These are phyloP conservation scores for Epichloe elymi DNA, from an alignment of 2,329 filamentous ascomycete genomes.

Conservation along the genomic window DNA sequence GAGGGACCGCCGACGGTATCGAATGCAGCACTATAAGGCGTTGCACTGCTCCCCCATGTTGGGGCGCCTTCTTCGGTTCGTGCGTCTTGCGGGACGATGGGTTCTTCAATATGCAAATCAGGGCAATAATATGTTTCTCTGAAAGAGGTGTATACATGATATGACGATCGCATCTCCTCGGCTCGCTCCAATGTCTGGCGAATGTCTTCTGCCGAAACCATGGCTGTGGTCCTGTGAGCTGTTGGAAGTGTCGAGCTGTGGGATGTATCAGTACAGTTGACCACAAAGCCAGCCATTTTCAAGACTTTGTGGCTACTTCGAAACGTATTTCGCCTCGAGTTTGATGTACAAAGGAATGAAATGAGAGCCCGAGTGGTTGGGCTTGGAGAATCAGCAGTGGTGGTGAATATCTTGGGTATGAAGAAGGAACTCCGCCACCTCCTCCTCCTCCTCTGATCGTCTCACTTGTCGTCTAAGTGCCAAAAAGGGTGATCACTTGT, in stretches of 20 bases:
- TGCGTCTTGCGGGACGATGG: neutral
- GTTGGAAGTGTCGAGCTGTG: neutral
- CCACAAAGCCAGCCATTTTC: neutral
- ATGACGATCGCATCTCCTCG: neutral
- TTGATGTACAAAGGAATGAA: neutral
- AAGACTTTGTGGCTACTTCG: neutral
- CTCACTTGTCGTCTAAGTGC: neutral
- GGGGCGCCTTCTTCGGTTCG: neutral
- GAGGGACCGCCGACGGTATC: conserved; percentile 7
- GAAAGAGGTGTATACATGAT: neutral
- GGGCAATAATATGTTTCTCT: conserved; percentile 2
- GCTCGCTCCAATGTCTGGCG: neutral
- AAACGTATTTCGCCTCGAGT: neutral
- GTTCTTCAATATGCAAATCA: conserved; percentile 1
- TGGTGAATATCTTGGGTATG: neutral
- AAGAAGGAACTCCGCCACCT: neutral
- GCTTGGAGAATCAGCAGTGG: neutral
- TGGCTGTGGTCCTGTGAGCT: neutral
- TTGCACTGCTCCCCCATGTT: conserved; percentile 6
- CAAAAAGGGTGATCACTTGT: neutral
- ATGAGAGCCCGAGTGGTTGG: neutral
- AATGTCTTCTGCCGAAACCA: neutral
- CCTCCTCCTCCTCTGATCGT: neutral
- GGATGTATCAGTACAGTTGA: neutral
- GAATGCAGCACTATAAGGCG: conserved; percentile 6